These are phyloP conservation scores for Fusarium transvaalense DNA, from an alignment of 2,329 filamentous ascomycete species.

Conservation along the genomic window DNA sequence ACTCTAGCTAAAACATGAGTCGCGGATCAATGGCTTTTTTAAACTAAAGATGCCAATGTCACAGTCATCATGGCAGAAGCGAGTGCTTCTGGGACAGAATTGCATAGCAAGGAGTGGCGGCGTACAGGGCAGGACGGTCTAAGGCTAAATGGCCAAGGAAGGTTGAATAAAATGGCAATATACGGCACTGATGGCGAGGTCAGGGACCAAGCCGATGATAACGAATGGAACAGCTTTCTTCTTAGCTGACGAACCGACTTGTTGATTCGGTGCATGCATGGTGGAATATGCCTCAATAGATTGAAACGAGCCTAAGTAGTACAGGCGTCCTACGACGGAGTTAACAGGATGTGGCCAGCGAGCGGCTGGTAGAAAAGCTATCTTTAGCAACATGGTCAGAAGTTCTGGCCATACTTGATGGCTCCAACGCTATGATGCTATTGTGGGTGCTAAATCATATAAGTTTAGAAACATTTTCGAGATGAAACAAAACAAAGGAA, in stretches of 20 bases:
- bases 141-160: background rate
- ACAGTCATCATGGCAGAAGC: conserved; percentile 11
- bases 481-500: conserved; percentile 4
- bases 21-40: conserved; percentile 6
- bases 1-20: conserved; percentile 24
- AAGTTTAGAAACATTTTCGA: conserved; percentile 13
- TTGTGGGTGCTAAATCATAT: conserved; percentile 5
- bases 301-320: background rate
- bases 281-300: background rate
- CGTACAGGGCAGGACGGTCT: conserved; percentile 32
- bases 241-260: background rate
- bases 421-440: conserved; percentile 10
- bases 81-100: conserved; percentile 27
- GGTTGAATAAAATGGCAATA: conserved; percentile 8
- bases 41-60: background rate
- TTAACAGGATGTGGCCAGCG: background rate
- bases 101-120: conserved; percentile 50
- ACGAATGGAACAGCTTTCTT: background rate
- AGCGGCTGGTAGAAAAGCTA: conserved; percentile 20
- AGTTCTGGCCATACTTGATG: conserved; percentile 2
- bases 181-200: background rate
- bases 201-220: background rate
- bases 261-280: background rate
- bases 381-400: conserved; percentile 30
- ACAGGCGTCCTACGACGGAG: background rate